Evolutionary conservation across 2,329 filamentous ascomycete genomes (phyloP).

Genomic region (Pseudopithomyces maydicus): DNA sequence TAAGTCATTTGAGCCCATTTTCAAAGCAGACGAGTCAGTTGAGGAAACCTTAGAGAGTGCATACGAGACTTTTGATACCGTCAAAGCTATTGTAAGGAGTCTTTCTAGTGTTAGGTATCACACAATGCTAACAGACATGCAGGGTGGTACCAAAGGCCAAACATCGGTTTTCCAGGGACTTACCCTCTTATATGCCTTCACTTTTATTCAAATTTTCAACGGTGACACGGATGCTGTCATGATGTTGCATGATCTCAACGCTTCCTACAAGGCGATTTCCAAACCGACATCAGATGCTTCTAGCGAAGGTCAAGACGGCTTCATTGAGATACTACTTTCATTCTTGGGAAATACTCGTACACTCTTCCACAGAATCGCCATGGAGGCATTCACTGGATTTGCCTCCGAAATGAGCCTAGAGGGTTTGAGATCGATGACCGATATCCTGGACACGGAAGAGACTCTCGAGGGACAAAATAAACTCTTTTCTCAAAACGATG

Average conservation of each 20-base stretch:
- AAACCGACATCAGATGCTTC: constrained; percentile 43
- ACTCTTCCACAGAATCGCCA: constrained; percentile 82
- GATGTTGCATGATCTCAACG: constrained; percentile 79
- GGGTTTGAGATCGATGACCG: constrained; percentile 69
- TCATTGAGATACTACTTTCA: constrained; percentile 87
- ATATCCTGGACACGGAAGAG: constrained; percentile 79
- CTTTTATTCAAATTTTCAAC: constrained; percentile 87
- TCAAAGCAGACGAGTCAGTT: constrained; percentile 55
- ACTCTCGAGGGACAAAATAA: constrained; percentile 82
- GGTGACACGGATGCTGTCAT: constrained; percentile 84
- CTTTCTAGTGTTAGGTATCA: neutral
- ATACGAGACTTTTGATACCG: constrained; percentile 34
- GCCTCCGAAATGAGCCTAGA: constrained; percentile 73
- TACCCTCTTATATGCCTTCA: constrained; percentile 80
- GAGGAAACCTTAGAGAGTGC: constrained; percentile 43
- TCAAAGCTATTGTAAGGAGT: constrained; percentile 31
- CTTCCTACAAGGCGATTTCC: constrained; percentile 69
- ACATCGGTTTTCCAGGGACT: constrained; percentile 64
- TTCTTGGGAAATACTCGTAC: constrained; percentile 85
- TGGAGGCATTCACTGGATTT: constrained; percentile 87
- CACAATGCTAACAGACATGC: constrained; percentile 7
- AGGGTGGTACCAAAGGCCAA: constrained; percentile 33
- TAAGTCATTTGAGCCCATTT: constrained; percentile 50
- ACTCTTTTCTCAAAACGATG: constrained; percentile 71
- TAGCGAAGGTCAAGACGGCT: constrained; percentile 44